Conservation (phyloP, 2,329 filamentous ascomycete species). For the Aspergillus texensis region DNA sequence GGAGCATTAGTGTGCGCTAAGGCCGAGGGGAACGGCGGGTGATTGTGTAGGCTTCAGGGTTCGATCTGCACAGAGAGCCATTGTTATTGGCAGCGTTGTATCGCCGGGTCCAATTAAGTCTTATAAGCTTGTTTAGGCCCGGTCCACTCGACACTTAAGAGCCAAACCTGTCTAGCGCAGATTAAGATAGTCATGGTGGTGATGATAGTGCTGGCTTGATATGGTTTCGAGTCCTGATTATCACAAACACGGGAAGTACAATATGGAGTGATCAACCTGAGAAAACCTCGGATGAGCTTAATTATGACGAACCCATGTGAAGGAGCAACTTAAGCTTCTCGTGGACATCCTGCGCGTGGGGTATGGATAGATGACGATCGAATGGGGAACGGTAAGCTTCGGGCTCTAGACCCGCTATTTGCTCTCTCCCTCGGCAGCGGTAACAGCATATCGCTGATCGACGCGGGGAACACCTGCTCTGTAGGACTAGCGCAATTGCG, state of each 20-base stretch:
- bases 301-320: background rate
- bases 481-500: too few relatives aligned
- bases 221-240: background rate
- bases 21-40: background rate
- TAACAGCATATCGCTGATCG: background rate
- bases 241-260: background rate
- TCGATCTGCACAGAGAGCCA: background rate
- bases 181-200: background rate
- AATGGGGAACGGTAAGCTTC: background rate
- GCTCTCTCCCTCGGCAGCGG: background rate
- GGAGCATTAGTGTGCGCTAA: background rate
- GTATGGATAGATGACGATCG: background rate
- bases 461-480: background rate
- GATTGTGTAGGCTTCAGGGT: background rate
- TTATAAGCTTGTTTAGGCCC: background rate
- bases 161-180: background rate
- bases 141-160: background rate
- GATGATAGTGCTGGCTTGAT: background rate
- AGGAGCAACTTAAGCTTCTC: background rate
- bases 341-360: background rate
- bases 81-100: background rate
- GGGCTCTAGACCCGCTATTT: too few relatives aligned
- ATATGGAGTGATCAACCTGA: background rate
- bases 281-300: background rate
- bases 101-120: background rate